These are phyloP conservation scores for Hirsutella minnesotensis DNA, from an alignment of 2,329 filamentous ascomycete species.

Conservation along the genomic window DNA sequence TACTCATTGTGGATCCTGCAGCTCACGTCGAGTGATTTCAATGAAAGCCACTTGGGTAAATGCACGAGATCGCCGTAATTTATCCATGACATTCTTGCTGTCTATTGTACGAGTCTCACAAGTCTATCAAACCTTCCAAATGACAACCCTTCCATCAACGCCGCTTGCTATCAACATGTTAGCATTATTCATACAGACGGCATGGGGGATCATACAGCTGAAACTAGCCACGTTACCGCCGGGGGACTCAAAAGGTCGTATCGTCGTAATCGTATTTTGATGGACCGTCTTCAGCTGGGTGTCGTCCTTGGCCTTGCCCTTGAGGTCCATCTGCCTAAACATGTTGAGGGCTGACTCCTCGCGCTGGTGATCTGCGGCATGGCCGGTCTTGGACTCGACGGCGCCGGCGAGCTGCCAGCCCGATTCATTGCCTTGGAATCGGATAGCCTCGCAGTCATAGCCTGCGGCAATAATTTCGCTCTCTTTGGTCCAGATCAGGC, in stretches of 20 bases:
- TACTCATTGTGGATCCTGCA: too few species aligned
- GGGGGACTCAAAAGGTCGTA: slow-evolving; percentile 62
- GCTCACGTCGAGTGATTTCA: too few species aligned
- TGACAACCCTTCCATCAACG: slow-evolving; percentile 70
- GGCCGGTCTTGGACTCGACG: slow-evolving; percentile 61
- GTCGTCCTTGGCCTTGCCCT: slow-evolving; percentile 83
- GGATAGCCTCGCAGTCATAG: slow-evolving; percentile 82
- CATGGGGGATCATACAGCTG: slow-evolving; percentile 55
- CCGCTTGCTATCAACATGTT: slow-evolving; percentile 50
- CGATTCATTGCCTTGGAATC: slow-evolving; percentile 63
- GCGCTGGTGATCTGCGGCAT: slow-evolving; percentile 48
- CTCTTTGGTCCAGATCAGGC: slow-evolving; percentile 84
- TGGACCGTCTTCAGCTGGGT: slow-evolving; percentile 91
- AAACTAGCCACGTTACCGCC: slow-evolving; percentile 62
- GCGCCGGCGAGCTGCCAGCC: slow-evolving; percentile 81
- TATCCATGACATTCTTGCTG: too few species aligned
- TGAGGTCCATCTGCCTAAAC: slow-evolving; percentile 98
- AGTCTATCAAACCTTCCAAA: slow-evolving; percentile 51
- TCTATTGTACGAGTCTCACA: too few species aligned
- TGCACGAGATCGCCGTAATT: too few species aligned
- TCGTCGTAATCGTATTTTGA: slow-evolving; percentile 87
- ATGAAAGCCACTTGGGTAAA: too few species aligned
- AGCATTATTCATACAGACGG: slow-evolving; percentile 6
- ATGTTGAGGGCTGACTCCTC: slow-evolving; percentile 96
- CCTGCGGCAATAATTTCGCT: slow-evolving; percentile 91